phyloP scores from a whole-genome alignment of 208 protist genomes.

The Trypanosoma melophagium region DNA sequence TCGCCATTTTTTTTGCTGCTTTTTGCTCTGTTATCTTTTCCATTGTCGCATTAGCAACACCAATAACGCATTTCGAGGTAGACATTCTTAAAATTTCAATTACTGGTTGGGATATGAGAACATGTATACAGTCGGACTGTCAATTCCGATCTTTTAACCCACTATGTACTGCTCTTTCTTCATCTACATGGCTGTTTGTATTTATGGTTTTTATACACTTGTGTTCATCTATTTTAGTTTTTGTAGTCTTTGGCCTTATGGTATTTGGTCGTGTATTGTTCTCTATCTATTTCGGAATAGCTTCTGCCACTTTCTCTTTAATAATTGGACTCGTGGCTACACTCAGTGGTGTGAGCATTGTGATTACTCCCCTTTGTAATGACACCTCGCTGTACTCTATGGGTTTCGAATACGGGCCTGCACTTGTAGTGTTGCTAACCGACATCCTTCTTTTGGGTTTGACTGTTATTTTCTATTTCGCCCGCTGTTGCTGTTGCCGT shows the following conservation, averaged over 20 bases:
- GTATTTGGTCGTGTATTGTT: constrained; percentile 24
- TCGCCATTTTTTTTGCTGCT: constrained; percentile 28
- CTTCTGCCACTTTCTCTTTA: constrained; percentile 27
- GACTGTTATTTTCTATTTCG: constrained; percentile 24
- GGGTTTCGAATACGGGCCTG: constrained; percentile 44
- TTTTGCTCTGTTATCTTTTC: constrained; percentile 24
- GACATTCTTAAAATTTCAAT: constrained; percentile 21
- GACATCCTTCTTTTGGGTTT: constrained; percentile 35
- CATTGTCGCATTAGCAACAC: constrained; percentile 25
- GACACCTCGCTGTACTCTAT: constrained; percentile 28
- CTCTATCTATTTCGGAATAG: constrained; percentile 34
- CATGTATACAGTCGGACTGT: constrained; percentile 15
- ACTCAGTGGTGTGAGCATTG: constrained; percentile 27
- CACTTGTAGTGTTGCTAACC: constrained; percentile 35
- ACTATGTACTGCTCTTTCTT: constrained; percentile 29
- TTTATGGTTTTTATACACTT: constrained; percentile 22
- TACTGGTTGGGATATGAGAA: constrained; percentile 7
- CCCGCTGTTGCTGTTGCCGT: constrained; percentile 21
- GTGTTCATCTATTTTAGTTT: constrained; percentile 17
- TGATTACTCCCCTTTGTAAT: constrained; percentile 23
- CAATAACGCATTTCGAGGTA: constrained; percentile 21
- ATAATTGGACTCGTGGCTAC: constrained; percentile 30
- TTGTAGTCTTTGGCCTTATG: constrained; percentile 29
- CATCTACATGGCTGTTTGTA: constrained; percentile 27
- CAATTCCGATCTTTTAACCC: constrained; percentile 3